Conservation (phyloP, 805 yeast genomes). For the Metschnikowia cubensis region DNA sequence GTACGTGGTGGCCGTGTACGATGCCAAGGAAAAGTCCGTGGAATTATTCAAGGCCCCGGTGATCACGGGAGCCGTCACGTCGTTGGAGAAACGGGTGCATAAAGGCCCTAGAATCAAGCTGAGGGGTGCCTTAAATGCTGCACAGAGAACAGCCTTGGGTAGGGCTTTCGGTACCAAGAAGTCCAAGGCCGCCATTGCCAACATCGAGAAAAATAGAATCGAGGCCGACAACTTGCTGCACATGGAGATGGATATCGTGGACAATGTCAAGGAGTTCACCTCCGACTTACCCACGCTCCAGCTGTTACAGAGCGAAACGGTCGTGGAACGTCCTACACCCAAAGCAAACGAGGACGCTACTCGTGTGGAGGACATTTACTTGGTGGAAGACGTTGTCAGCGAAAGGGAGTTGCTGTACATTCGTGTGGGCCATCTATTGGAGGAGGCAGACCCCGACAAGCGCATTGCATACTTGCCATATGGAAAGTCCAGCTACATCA, state of each 20-base stretch:
- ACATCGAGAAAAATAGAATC: constrained; percentile 75
- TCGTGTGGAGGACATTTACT: constrained; percentile 76
- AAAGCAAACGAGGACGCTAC: constrained; percentile 73
- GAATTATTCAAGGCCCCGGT: constrained; percentile 64
- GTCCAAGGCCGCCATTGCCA: constrained; percentile 86
- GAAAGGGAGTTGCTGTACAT: constrained; percentile 57
- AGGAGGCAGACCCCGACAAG: constrained; percentile 45
- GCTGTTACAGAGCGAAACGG: constrained; percentile 53
- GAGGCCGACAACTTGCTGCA: constrained; percentile 78
- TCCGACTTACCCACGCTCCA: constrained; percentile 67
- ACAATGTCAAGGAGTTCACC: constrained; percentile 68
- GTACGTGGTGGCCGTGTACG: constrained; percentile 76
- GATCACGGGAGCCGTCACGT: constrained; percentile 56
- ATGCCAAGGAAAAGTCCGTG: constrained; percentile 58
- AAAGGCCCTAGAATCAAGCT: constrained; percentile 65
- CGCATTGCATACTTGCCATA: constrained; percentile 62
- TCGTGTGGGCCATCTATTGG: constrained; percentile 58
- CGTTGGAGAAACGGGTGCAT: constrained; percentile 54
- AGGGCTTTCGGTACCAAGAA: constrained; percentile 96
- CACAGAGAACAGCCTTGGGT: constrained; percentile 81
- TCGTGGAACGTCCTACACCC: constrained; percentile 81
- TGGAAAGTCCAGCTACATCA: constrained; percentile 51
- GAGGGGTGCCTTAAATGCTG: constrained; percentile 44
- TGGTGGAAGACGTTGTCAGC: constrained; percentile 68
- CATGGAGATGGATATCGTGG: constrained; percentile 77